Evolutionary conservation across 169 alveolate genomes (phyloP), one percentile per base, ranked within the genome.

Genomic region (Eimeria necatrix): DNA sequence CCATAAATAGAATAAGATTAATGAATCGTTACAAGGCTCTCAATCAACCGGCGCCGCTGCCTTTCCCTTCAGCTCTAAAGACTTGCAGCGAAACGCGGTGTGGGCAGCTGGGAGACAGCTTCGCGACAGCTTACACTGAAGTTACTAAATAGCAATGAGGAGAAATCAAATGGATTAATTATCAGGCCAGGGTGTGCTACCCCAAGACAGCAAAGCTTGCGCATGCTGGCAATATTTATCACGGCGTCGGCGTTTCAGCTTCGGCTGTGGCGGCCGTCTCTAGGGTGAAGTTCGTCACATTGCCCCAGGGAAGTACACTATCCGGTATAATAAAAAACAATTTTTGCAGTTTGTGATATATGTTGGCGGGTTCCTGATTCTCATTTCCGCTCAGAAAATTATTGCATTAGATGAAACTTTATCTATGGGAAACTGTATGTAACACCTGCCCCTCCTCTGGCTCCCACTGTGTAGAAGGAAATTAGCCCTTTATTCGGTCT

Each of bases 221-320:
- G 74, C 74, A 64, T 64, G 74, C 74, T 32, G 74, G 74, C 74
- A 22, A 22, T 64, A 64, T 64, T 64, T 32, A 18, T 32, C 41
- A 32, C 22, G 74, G 24, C 74, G 74, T 64, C 74, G 18, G 74
- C 74, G 74, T 64, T 64, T 9, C 41, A 32, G 2, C 74, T 64
- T 64, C 74, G 74, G 74, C 74, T 22, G 74, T 32, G 74, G 74
- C 74, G 22, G 74, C 74, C 74, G 74, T 64, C 74, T 64, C 74
- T 32, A 64, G 74, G 46, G 22, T 7, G 74, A 64, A 12, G 74
- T 64, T 64, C 41, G 41, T 32, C 2, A 32, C 41, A 32, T 32
- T 32, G 41, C 41, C 41, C 3, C 2, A 32, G 41, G 41, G 41
- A 32, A 32, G 41, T 32, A 32, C 41, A 32, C 41, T 32, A 32